Evolutionary conservation across 441 rosid genomes (phyloP), one percentile per base, ranked within the genome.

Genomic region (Jatropha podagrica): DNA sequence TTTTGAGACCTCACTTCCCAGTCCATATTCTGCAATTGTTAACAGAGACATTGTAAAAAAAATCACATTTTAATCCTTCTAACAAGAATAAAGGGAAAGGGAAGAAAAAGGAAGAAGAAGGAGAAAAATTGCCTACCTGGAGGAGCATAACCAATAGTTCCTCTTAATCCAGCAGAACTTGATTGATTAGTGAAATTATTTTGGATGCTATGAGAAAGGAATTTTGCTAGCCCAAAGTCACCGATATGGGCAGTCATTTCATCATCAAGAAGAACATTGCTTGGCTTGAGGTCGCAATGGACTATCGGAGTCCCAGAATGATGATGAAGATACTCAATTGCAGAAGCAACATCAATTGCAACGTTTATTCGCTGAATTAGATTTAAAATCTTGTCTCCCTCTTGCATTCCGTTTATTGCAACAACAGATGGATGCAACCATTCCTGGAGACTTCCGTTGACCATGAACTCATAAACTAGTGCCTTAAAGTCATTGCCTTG

Each of bases 401-500:
- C 73, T 3, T 27, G 14, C 18, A 2, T 37, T 70, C 14, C n/a
- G 4, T 44, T 11, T 44, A 7, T 8, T 42, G 46, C 32, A 32
- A 32, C 32, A 15, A 6, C 11, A 9, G 40, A 11, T 13, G 52
- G 23, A 70, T 70, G 74, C 41, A 56, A 40, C 74, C 74, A 70
- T 2, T 11, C 64, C 3, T 55, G 51, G 7, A 70, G 40, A 32
- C n/a, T 70, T 1, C 74, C 74, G 40, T 70, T 70, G 12, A 20
- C 37, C 64, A 56, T 70, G 74, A 70, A 70, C 18, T 55, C 74
- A 20, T 70, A 70, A 12, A 70, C 37, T 63, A 70, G 41, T 2
- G 74, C 64, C 23, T 70, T 70, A 13, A 70, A 70, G 41, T 70
- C 74, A 70, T 70, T 55, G 3, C 74, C 74, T 4, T 20, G 38